These are phyloP conservation scores for Dactylellina cionopaga DNA, from an alignment of 2,329 filamentous ascomycete species.

Conservation along the genomic window DNA sequence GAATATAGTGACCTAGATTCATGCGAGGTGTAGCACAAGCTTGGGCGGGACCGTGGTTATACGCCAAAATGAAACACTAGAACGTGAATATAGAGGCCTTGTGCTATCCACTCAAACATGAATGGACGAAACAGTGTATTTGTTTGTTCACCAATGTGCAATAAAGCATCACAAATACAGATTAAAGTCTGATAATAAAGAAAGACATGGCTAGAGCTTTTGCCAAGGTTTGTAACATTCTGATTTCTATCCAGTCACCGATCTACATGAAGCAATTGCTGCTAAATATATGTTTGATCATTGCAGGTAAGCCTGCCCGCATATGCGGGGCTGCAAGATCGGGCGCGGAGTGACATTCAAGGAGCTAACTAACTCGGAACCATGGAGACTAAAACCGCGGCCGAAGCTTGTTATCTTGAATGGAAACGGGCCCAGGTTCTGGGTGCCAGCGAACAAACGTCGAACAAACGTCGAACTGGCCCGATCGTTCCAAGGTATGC, in stretches of 20 bases:
- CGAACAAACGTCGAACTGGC: not conserved
- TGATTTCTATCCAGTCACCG: constrained; percentile 3
- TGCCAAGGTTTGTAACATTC: constrained; percentile 22
- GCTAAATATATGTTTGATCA: constrained; percentile 31
- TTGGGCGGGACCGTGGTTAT: constrained; percentile 9
- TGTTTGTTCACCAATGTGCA: too few species aligned
- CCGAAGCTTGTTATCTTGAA: constrained; percentile 18
- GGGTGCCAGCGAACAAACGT: constrained; percentile 6
- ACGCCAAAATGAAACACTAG: constrained; percentile 39
- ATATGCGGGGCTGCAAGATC: constrained; percentile 17
- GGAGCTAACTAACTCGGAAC: constrained; percentile 11
- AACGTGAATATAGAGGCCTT: constrained; percentile 23
- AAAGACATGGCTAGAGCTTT: constrained; percentile 1
- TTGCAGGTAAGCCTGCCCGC: constrained; percentile 6
- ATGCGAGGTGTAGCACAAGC: constrained; percentile 8
- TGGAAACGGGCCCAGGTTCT: constrained; percentile 1
- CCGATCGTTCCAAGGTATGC: not conserved
- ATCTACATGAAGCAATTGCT: constrained; percentile 4
- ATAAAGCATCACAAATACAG: too few species aligned
- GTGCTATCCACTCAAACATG: constrained; percentile 25
- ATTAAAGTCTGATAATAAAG: too few species aligned
- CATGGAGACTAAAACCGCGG: constrained; percentile 30
- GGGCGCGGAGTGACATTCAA: not conserved
- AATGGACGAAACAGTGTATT: too few species aligned
- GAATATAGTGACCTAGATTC: not conserved